phyloP scores from a whole-genome alignment of 2,329 filamentous ascomycete species.

The Aureobasidium musti region DNA sequence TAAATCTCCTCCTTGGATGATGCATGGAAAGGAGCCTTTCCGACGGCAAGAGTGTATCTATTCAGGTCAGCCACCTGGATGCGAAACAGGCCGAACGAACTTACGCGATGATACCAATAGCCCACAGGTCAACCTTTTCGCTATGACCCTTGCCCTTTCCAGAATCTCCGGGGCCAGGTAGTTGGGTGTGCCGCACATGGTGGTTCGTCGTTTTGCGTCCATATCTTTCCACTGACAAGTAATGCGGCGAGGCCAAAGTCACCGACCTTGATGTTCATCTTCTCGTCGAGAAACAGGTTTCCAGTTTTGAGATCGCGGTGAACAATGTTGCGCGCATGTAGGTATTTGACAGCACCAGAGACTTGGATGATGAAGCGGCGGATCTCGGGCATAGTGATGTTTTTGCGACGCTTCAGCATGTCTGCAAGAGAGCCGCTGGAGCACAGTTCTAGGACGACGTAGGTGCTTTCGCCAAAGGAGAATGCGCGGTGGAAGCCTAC shows the following conservation, averaged over 20 bases:
- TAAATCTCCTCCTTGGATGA: conserved; percentile 86
- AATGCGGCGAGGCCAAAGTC: conserved; percentile 95
- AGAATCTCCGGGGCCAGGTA: conserved; percentile 97
- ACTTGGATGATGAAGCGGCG: conserved; percentile 93
- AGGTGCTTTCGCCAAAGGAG: conserved; percentile 83
- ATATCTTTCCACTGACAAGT: conserved; percentile 86
- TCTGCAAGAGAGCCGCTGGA: conserved; percentile 96
- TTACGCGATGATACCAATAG: conserved; percentile 87
- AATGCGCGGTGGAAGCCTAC: conserved; percentile 96
- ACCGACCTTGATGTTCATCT: conserved; percentile 98
- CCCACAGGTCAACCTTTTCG: conserved; percentile 98
- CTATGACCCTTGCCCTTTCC: conserved; percentile 95
- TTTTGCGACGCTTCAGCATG: conserved; percentile 91
- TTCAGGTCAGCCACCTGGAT: conserved; percentile 47
- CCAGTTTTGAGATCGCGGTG: conserved; percentile 98
- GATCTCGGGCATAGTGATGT: conserved; percentile 89
- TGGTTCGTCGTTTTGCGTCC: conserved; percentile 78
- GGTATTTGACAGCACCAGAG: conserved; percentile 95
- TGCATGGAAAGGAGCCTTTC: conserved; percentile 94
- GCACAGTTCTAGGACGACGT: conserved; percentile 91
- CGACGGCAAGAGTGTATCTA: conserved; percentile 87
- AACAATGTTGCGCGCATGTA: conserved; percentile 93
- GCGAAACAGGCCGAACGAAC: conserved; percentile 44
- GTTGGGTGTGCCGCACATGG: conserved; percentile 94
- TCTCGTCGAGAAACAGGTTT: conserved; percentile 89